Percentiles rank a stretch among this genome's conserved stretches.
Conservation (phyloP, 257 asterid genomes). For the Lantana camara region DNA sequence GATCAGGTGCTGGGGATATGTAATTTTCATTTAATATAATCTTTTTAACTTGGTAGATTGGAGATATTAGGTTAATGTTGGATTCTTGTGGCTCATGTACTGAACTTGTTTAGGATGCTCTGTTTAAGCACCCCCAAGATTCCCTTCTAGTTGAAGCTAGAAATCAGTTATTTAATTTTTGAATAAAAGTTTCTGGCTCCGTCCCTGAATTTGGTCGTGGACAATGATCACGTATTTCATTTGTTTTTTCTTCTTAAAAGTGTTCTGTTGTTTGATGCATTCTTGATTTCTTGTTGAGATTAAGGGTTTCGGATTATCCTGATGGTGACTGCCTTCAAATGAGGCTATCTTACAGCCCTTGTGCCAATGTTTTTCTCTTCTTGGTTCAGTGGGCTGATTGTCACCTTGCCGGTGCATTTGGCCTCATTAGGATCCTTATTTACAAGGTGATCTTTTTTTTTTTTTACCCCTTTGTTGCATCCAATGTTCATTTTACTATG, state of each 20-base stretch:
- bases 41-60: no score
- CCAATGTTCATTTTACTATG: no score
- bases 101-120: not conserved
- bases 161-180: no score
- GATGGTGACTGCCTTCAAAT: slow-evolving; percentile 84
- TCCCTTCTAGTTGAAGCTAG: slow-evolving; percentile 1
- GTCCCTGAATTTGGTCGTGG: not conserved
- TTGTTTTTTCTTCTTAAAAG: not conserved
- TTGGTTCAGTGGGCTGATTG: slow-evolving; percentile 91
- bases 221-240: not conserved
- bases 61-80: slow-evolving; percentile 12
- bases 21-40: no score
- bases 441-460: slow-evolving; percentile 57
- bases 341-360: slow-evolving; percentile 93
- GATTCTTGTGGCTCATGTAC: not conserved
- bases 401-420: slow-evolving; percentile 79
- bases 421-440: slow-evolving; percentile 75
- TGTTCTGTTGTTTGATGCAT: not conserved
- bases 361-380: slow-evolving; percentile 74
- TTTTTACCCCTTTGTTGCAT: not conserved
- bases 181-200: no score
- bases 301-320: slow-evolving; percentile 81
- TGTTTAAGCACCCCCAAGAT: not conserved
- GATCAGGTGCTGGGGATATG: slow-evolving; percentile 3
- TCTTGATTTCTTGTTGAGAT: slow-evolving; percentile 23